Conservation (phyloP, 306 rosid genomes). For the Luffa acutangula region DNA sequence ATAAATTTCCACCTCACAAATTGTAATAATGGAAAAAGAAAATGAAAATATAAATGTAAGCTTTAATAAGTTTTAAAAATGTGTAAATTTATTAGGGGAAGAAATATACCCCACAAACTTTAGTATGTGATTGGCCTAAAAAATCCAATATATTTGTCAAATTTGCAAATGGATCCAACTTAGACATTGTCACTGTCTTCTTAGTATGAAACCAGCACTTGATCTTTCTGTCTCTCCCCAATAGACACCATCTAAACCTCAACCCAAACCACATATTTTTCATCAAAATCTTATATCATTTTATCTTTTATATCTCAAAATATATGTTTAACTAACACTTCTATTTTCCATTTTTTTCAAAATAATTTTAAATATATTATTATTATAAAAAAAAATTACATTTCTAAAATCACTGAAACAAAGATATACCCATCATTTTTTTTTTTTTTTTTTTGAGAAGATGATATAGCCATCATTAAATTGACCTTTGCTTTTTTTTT, state of each 20-base stretch:
- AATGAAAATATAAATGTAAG: background rate
- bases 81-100: background rate
- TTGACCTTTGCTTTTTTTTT: background rate
- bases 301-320: background rate
- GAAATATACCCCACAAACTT: background rate
- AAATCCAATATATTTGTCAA: background rate
- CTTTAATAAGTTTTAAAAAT: background rate
- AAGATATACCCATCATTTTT: background rate
- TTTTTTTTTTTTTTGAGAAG: background rate
- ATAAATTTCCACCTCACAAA: too few relatives aligned
- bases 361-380: background rate
- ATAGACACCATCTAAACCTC: background rate
- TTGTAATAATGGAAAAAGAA: too few relatives aligned
- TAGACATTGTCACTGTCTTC: background rate
- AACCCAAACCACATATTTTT: background rate
- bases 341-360: background rate
- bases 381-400: background rate
- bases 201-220: background rate
- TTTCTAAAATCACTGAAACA: background rate
- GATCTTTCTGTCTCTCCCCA: background rate
- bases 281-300: background rate
- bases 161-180: background rate
- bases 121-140: background rate
- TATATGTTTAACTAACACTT: background rate
- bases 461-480: background rate